Conservation (phyloP, 129 eudicot species). For the Tagetes erecta region DNA sequence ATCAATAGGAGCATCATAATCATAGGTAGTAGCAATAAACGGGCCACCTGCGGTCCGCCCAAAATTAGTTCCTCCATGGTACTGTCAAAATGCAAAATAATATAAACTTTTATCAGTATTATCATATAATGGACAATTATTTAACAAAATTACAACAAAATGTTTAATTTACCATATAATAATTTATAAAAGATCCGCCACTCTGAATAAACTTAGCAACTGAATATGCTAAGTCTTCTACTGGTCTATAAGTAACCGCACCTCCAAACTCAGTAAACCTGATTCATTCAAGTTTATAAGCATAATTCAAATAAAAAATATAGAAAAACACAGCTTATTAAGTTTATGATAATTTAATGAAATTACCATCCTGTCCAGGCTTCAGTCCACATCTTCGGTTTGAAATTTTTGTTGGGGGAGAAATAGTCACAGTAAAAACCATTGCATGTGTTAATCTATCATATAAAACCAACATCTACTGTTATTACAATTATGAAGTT, state of each 20-base stretch:
- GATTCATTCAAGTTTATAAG: conserved; percentile 1
- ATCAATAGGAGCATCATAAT: conserved; percentile 98
- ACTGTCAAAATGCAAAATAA: conserved; percentile 46
- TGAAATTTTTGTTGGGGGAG: conserved; percentile 87
- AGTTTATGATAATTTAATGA: neutral
- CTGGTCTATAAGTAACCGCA: conserved; percentile 94
- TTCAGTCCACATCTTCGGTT: conserved; percentile 99
- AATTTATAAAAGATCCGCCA: conserved; percentile 89
- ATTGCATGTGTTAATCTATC: conserved; percentile 94
- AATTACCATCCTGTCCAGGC: conserved; percentile 98
- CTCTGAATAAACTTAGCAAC: conserved; percentile 91
- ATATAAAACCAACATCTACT: conserved; percentile 13
- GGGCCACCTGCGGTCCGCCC: conserved; percentile 99
- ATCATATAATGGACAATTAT: neutral
- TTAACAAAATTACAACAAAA: conserved; percentile 7
- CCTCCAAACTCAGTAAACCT: conserved; percentile 99
- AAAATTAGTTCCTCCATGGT: conserved; percentile 97
- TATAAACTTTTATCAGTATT: neutral
- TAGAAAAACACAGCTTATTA: neutral
- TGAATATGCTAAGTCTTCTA: conserved; percentile 89
- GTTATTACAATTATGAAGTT: neutral
- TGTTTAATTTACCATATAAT: conserved; percentile 70
- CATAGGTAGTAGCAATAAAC: conserved; percentile 96
- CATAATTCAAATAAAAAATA: neutral
- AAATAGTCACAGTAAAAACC: conserved; percentile 97